Evolutionary conservation across 768 basidiomycete species (phyloP), one percentile per base, ranked within the genome.

Genomic region (Clitopilus passeckerianus): DNA sequence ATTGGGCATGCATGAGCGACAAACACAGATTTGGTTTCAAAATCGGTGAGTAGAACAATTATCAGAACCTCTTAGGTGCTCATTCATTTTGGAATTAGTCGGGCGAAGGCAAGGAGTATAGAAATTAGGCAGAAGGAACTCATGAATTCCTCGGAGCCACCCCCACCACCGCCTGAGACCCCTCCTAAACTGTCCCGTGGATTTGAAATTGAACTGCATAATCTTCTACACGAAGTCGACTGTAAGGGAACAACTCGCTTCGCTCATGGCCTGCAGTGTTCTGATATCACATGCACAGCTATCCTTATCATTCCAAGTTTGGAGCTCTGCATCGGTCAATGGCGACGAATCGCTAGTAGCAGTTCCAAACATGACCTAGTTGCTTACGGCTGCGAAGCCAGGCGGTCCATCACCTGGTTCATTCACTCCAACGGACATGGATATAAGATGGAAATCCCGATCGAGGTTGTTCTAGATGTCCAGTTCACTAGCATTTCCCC

Each of bases 21-120:
- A 93, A 76, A 91, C 89, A 0, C 91, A 93, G 72, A 89, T 93
- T 53, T 93, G 91, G 91, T 93, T 92, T 66, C 91, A 93, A 70
- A 93, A 93, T 68, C 78, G 91, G 91, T 87, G 63, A 59, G 76
- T 63, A 20, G 24, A 10, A 16, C 18, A 27, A 30, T 30, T 30
- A 30, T 30, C 22, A 12, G 16, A 6, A 30, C 16, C 27, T 62
- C 37, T 58, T 12, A 35, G 8, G 30, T 46, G 15, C n/a, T 57
- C n/a, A 56, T 34, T 60, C 57, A 22, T 59, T 54, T 57, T 20
- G 24, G 59, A 4, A 46, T 14, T 54, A 92, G 91, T 60, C 87
- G 91, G 2, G 91, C 91, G 37, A 93, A 93, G 69, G 90, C 89
- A 1, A 93, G 91, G 67, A 72, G 88, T 10, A 83, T 81, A 59